Evolutionary conservation across 768 basidiomycete species (phyloP), one percentile per base, ranked within the genome.

Genomic region (Fomitopsis pulvina): DNA sequence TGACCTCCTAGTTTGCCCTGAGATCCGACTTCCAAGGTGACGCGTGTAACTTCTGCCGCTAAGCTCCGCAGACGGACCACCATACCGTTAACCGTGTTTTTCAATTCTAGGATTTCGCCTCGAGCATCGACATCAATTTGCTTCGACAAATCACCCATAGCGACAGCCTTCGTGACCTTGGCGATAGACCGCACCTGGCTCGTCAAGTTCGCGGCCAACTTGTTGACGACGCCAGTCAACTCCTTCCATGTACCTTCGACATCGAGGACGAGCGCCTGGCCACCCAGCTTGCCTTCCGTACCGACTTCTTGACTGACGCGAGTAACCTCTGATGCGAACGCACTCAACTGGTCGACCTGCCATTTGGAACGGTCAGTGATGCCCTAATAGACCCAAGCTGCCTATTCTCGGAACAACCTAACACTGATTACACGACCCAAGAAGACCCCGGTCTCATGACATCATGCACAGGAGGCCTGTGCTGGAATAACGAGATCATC

Each of bases 211-310:
- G 82, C 81, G 6, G 85, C 85, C 56, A 90, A 67, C 63, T 86
- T 85, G 69, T 90, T 90, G 61, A 90, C 87, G 41, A 87, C 85
- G 52, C 81, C 84, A 0, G 88, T 91, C 49, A 90, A 68, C 65
- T 91, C 85, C 38, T 83, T 76, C 88, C 88, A 91, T n/a, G 87
- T 88, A 24, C 92, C 92, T 71, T 92, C 87, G 44, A 92, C 91
- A 51, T 91, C 89, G 24, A 87, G 66, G 16, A 94, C 92, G 52
- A 85, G 73, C 21, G 91, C 90, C 60, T 92, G 89, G 11, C 88
- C 89, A 61, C 90, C 90, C 46, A 92, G 72, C 78, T 88, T 87
- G 2, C 64, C 64, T 74, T 87, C 85, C 48, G 84, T 88, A 20
- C 87, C 87, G 64, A 95, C 92, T 63, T 89, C 87, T 64, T 85